Base-by-base conservation (phyloP, 2,329 filamentous ascomycete species). In the Tolypocladium album region DNA sequence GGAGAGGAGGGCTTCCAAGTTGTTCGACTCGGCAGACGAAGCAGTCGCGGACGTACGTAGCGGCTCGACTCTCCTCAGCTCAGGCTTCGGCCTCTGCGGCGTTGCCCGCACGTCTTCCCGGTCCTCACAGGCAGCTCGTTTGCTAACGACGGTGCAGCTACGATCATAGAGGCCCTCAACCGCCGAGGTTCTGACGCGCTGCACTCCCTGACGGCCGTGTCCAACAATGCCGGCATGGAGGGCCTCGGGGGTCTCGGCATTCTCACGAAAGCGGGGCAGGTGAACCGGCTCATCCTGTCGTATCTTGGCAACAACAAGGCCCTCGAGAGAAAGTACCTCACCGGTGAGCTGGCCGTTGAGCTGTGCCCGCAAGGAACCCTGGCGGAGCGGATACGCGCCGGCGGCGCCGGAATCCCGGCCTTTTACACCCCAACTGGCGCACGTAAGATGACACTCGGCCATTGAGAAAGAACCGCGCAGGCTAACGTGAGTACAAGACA, bases 81-180 rank as follows among this genome's bases (percentile, higher is more conserved):
- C 89, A 20, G 90, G 89, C 1, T 93, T 93, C 71, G 90, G 90
- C n/a, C 81, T 93, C 15, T 92, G 88, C 66, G 89, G 89, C 64
- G 87, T 92, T 22, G 84, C 86, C 59, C 83, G 84, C 85, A 74
- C 59, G 76, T 67, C 57, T 34, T 8, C 34, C 22, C 13, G 5
- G 1, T 43, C 22, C 36, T 20, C 38, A 8, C 13, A 2, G 31
- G 9, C 17, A 7, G 53, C 22, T 15, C 7, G 20, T 40, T 40
- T 9, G 53, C 53, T 56, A 42, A 57, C 24, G 20, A 20, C 24
- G 22, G 5, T 9, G 65, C 70, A 80, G 88, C 91, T 69, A 91
- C 89, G 0, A 75, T 92, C 8, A 92, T 92, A 67, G 78, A 83
- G 47, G 85, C 87, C 20, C 81, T 93, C 45, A 79, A 84, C 59